Base-by-base conservation (phyloP, 176 grass and related monocot species). In the Triticum dicoccoides region DNA sequence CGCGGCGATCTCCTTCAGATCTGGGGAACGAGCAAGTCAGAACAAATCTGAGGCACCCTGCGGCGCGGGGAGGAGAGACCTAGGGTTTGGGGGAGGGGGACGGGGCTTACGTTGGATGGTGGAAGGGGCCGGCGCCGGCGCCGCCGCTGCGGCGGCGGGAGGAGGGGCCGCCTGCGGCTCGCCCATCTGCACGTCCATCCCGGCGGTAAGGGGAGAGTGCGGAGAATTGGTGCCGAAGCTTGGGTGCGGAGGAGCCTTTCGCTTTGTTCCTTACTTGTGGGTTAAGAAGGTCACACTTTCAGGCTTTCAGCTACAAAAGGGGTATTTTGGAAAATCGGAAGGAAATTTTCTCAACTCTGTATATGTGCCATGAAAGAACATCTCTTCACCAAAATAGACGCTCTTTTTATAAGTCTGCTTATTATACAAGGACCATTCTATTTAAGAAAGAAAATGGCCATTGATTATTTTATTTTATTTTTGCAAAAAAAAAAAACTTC, bases 1-100 rank as follows among this genome's bases (percentile, higher is more conserved):
- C 5, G 88, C 70, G 5, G 88, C 88, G 44, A 97, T 97, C 87
- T 97, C 95, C 92, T 88, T 97, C 84, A 97, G 92, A 97, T 92
- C 95, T 97, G 78, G 77, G 27, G 34, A 20, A 37, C 27, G 74
- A 65, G 30, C 79, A 33, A 9, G 4, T 18, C 37, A 49, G 51
- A 24, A 33, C 21, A 30, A 73, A 24, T 27, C 30, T 56, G 41
- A 81, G 29, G 27, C 17, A 7, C 25, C 3, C 14, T 25, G 49
- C 68, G 56, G 52, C 42, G 41, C 24, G 35, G 69, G 30, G 77
- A 45, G 37, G 74, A 12, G 6, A 4, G 73, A 69, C 21, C 75
- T 87, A 83, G 77, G 88, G 86, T 89, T 92, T 87, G 34, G 63
- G 59, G 6, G 73, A 27, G 63, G 59, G 35, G 73, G 54, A 29